Evolutionary conservation across 257 asterid genomes (phyloP).

Genomic region (Verbascum thapsus): DNA sequence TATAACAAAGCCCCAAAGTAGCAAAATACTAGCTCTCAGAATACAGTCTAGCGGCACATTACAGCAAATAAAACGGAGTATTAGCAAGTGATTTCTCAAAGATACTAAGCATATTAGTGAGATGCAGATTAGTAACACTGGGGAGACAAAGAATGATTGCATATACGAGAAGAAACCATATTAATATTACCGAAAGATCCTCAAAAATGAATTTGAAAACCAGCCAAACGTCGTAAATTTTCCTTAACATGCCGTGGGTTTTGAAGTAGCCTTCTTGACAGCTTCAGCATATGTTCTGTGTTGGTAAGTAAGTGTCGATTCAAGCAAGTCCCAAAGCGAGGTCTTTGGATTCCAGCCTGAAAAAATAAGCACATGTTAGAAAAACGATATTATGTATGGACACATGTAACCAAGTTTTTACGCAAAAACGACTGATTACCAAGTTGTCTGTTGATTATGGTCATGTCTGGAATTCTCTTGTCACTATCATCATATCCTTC

Average conservation of each 20-base stretch:
- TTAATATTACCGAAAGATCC: slow-evolving; percentile 15
- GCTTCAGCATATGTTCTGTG: slow-evolving; percentile 81
- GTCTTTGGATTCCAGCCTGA: slow-evolving; percentile 85
- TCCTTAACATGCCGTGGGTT: slow-evolving; percentile 50
- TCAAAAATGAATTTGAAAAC: slow-evolving; percentile 32
- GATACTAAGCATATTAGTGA: slow-evolving; percentile 30
- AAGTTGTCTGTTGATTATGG: slow-evolving; percentile 85
- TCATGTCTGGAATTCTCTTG: slow-evolving; percentile 96
- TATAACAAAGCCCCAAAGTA: too few relatives aligned
- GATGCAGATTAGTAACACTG: slow-evolving; percentile 11
- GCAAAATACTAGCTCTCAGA: too few relatives aligned
- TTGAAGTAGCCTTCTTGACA: slow-evolving; percentile 63
- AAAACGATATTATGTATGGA: neutral
- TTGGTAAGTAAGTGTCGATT: slow-evolving; percentile 79
- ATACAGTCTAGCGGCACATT: slow-evolving; percentile 4
- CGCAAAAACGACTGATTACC: slow-evolving; percentile 44
- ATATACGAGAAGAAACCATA: slow-evolving; percentile 18
- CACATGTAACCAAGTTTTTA: neutral
- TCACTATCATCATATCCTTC: slow-evolving; percentile 98
- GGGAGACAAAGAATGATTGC: slow-evolving; percentile 21
- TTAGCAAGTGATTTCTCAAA: slow-evolving; percentile 21
- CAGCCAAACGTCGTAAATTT: slow-evolving; percentile 3
- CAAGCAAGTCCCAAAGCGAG: slow-evolving; percentile 80
- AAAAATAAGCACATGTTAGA: slow-evolving; percentile 11
- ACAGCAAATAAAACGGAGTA: slow-evolving; percentile 18